Evolutionary conservation across 305 asterid species (phyloP).

Genomic region (Withania somnifera): DNA sequence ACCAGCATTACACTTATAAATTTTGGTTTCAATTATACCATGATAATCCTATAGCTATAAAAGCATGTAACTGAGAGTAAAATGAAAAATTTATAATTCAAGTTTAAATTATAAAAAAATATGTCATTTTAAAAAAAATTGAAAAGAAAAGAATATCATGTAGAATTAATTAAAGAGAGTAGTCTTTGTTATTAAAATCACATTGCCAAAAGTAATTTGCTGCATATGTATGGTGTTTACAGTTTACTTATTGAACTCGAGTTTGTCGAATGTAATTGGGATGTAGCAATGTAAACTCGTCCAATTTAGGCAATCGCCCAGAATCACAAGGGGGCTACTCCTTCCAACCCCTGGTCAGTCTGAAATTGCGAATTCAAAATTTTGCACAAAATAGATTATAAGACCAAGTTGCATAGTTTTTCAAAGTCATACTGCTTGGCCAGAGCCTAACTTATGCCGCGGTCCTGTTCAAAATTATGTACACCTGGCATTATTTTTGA

Average conservation of each 20-base stretch:
- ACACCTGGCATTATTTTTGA: neutral
- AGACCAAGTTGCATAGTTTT: neutral
- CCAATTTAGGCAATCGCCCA: neutral
- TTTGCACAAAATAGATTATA: neutral
- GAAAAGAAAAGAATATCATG: neutral
- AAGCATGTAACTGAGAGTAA: neutral
- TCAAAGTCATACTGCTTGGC: neutral
- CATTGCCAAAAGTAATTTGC: neutral
- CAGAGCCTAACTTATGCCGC: neutral
- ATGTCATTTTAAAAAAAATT: neutral
- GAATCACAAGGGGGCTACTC: neutral
- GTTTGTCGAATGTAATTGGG: too few species aligned
- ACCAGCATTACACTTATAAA: neutral
- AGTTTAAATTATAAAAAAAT: neutral
- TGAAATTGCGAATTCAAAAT: neutral
- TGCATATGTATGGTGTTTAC: neutral
- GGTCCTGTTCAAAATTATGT: neutral
- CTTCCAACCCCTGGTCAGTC: neutral
- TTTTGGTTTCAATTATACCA: neutral
- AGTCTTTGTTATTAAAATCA: neutral
- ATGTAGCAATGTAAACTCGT: neutral
- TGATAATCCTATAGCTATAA: neutral
- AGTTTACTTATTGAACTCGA: too few species aligned
- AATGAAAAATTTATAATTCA: neutral
- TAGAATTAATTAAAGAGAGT: neutral